These are phyloP conservation scores for Stylonectria norvegica DNA, from an alignment of 2,329 filamentous ascomycete genomes.

Conservation along the genomic window DNA sequence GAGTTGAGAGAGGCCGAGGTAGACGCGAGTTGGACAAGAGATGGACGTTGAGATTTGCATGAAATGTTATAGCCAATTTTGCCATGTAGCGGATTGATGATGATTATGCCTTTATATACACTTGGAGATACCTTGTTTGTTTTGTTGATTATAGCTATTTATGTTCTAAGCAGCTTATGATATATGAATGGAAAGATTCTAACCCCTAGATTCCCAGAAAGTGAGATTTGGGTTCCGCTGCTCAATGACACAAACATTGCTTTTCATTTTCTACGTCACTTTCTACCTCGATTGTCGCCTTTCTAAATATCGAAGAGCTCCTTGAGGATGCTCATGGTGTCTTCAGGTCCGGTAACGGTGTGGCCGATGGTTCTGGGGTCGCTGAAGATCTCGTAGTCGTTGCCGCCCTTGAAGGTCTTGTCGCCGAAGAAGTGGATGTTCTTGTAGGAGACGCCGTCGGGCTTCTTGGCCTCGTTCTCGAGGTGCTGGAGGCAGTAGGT, in stretches of 20 bases:
- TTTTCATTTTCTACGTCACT: constrained; percentile 1
- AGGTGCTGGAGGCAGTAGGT: constrained; percentile 91
- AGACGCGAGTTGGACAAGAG: constrained; percentile 6
- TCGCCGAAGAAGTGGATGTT: constrained; percentile 98
- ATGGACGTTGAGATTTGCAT: background rate
- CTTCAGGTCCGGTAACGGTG: constrained; percentile 73
- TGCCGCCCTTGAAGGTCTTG: constrained; percentile 87
- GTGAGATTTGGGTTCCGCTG: too few species aligned
- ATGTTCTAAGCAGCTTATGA: too few species aligned
- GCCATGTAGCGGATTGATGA: constrained; percentile 18
- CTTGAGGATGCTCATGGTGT: constrained; percentile 77
- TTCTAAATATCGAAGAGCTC: constrained; percentile 69
- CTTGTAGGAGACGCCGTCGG: constrained; percentile 71
- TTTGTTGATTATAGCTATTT: constrained; percentile 5
- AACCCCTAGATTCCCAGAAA: too few species aligned
- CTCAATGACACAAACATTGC: too few species aligned
- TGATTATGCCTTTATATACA: constrained; percentile 16
- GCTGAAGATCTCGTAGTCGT: constrained; percentile 90
- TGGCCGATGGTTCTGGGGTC: constrained; percentile 83
- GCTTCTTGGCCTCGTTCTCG: constrained; percentile 70
- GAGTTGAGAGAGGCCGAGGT: constrained; percentile 1
- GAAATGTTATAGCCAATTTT: too few species aligned
- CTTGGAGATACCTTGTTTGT: constrained; percentile 21
- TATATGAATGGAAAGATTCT: too few species aligned
- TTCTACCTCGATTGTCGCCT: constrained; percentile 1